Evolutionary conservation across 352 stramenopile species (phyloP), one percentile per base, ranked within the genome.

Genomic region (Phytophthora syringae): DNA sequence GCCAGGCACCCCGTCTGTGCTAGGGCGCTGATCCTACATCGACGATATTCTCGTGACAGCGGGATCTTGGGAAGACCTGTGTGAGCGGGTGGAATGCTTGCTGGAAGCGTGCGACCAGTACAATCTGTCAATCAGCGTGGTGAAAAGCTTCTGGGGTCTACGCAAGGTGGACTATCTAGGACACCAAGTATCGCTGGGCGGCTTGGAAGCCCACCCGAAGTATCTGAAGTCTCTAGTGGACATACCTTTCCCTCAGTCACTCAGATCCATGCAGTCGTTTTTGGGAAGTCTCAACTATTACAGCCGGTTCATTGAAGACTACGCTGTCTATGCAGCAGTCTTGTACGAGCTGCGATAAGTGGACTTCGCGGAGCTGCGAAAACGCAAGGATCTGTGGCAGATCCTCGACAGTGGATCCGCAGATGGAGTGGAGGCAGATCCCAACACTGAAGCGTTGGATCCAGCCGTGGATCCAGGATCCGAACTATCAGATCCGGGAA

Each of bases 201-300:
- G 64, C 2, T 16, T 72, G 0, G 27, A 56, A 11, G 51, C 56
- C 1, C 20, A 68, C 5, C 60, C 60, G 15, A 68, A 68, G 16
- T 39, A 59, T 51, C 47, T 57, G 15, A 16, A 48, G 1, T 11
- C 16, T 11, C 18, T 62, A 5, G 37, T 6, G 3, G 21, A 37
- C 6, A 25, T 76, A 30, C 4, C 28, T 5, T 69, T 73, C 36
- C 63, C 63, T 0, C 0, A n/a, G 42, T 37, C 2, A n/a, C 59
- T 10, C 55, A 63, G 12, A 30, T 47, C 1, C 1, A 18, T 69
- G 0, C 68, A 73, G 30, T 67, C 49, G 9, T 70, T 70, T 20
- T 21, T 70, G 1, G 52, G 61, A 10, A 55, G 39, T 10, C 16
- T 72, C 4, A 72, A 60, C 21, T 67, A 72, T 44, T 70, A 64